These are phyloP conservation scores for Amanita thiersii DNA, from an alignment of 768 basidiomycete genomes.

Conservation along the genomic window DNA sequence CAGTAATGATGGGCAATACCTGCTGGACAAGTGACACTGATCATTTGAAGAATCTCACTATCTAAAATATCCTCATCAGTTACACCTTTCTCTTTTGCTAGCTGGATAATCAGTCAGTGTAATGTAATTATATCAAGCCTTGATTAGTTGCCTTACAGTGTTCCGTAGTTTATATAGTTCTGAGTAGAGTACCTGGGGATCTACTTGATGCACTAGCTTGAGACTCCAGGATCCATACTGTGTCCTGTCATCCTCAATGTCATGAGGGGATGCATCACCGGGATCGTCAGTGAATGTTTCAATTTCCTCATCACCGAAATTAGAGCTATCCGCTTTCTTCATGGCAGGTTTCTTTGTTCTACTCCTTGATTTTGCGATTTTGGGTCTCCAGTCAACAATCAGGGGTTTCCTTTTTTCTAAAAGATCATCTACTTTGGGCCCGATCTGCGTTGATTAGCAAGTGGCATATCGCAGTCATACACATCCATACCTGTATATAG, in stretches of 20 bases:
- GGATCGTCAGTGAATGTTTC: conserved; percentile 23
- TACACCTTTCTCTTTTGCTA: conserved; percentile 18
- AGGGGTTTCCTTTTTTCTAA: conserved; percentile 17
- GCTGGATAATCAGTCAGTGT: conserved; percentile 14
- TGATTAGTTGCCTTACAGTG: conserved; percentile 3
- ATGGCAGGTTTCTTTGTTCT: conserved; percentile 12
- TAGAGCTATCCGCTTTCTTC: conserved; percentile 14
- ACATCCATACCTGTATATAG: conserved; percentile 40
- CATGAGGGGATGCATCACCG: conserved; percentile 15
- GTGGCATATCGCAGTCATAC: not conserved
- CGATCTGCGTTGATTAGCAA: conserved; percentile 20
- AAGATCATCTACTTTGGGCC: conserved; percentile 21
- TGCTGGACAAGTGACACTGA: conserved; percentile 31
- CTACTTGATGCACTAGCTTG: not conserved
- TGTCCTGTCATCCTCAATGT: conserved; percentile 12
- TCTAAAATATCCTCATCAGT: conserved; percentile 24
- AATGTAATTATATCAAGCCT: not conserved
- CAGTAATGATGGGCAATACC: conserved; percentile 24
- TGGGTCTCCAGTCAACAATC: conserved; percentile 25
- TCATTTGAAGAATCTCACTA: conserved; percentile 24
- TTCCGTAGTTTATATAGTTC: conserved; percentile 1
- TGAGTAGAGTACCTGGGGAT: not conserved
- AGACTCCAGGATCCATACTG: not conserved
- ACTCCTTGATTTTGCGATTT: conserved; percentile 16
- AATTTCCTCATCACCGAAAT: conserved; percentile 24